phyloP scores from a whole-genome alignment of 208 protist genomes.

The Wallacemonas sp. region DNA sequence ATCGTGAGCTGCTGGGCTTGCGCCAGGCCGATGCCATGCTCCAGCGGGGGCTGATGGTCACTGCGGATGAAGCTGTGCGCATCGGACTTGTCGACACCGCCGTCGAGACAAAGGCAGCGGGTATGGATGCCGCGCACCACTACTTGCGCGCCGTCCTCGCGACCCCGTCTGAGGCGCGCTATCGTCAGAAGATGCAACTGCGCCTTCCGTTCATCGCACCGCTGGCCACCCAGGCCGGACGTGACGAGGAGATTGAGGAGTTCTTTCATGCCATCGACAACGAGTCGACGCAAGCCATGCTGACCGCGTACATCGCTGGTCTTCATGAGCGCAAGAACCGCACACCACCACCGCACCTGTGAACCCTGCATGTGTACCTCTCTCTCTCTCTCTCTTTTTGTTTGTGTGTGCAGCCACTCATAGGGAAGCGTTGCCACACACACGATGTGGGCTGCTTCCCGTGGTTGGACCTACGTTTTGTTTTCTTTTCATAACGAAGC shows the following conservation, averaged over 20 bases:
- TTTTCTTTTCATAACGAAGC: too few species aligned
- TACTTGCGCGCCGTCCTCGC: slow-evolving; percentile 20
- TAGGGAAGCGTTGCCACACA: too few species aligned
- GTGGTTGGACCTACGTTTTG: too few species aligned
- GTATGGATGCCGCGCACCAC: slow-evolving; percentile 23
- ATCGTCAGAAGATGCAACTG: slow-evolving; percentile 17
- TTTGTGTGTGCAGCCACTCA: slow-evolving; percentile 1
- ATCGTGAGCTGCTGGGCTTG: slow-evolving; percentile 35
- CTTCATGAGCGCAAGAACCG: slow-evolving; percentile 3
- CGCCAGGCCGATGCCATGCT: slow-evolving; percentile 39
- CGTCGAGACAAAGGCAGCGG: slow-evolving; percentile 31
- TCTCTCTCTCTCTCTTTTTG: neutral
- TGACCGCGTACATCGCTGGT: slow-evolving; percentile 1
- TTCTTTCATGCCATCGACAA: slow-evolving; percentile 5
- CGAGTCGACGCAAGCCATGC: neutral
- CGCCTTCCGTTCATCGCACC: slow-evolving; percentile 7
- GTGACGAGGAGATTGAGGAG: slow-evolving; percentile 5
- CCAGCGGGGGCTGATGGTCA: slow-evolving; percentile 29
- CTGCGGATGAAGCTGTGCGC: slow-evolving; percentile 26
- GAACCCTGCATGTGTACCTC: neutral
- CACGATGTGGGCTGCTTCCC: neutral
- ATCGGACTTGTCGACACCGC: slow-evolving; percentile 49
- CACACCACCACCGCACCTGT: slow-evolving; percentile 1
- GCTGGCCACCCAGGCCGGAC: slow-evolving; percentile 3
- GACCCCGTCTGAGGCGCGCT: slow-evolving; percentile 19